Percentiles rank a stretch among this genome's conserved stretches.
These are phyloP conservation scores for Pisolithus orientalis DNA, from an alignment of 768 basidiomycete genomes.

Conservation along the genomic window DNA sequence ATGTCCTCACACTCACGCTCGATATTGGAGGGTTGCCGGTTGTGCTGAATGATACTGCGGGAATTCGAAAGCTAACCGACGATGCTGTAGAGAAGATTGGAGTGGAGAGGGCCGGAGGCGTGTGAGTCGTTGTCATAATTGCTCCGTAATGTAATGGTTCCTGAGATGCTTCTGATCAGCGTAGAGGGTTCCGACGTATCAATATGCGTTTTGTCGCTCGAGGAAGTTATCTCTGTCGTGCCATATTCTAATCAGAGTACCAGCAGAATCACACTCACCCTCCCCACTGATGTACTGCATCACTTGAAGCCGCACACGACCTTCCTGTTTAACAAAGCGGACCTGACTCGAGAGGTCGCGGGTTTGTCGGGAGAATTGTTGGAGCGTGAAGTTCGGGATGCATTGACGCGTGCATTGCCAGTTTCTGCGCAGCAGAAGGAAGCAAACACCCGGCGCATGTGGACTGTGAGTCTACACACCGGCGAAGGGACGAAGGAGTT, in stretches of 20 bases:
- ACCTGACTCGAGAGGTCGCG: constrained; percentile 34
- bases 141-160: background rate
- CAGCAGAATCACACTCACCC: constrained; percentile 11
- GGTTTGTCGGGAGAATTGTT: background rate
- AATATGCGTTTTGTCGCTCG: constrained; percentile 76
- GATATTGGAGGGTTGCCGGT: constrained; percentile 87
- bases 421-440: background rate
- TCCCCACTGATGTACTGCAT: constrained; percentile 43
- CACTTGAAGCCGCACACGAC: constrained; percentile 55
- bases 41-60: constrained; percentile 81
- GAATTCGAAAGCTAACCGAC: constrained; percentile 63
- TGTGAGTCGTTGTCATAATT: constrained; percentile 39
- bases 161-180: constrained; percentile 29
- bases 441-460: constrained; percentile 21
- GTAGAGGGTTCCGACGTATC: constrained; percentile 62
- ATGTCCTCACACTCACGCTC: constrained; percentile 77
- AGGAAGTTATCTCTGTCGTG: constrained; percentile 29
- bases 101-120: constrained; percentile 60
- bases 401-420: constrained; percentile 14
- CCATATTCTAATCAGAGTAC: background rate
- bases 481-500: constrained; percentile 55
- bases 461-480: constrained; percentile 59
- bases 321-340: constrained; percentile 76
- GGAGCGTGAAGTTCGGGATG: constrained; percentile 6
- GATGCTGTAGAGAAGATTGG: constrained; percentile 73